Base-by-base conservation (phyloP, 495 filamentous ascomycete species). In the Tuber aestivum region DNA sequence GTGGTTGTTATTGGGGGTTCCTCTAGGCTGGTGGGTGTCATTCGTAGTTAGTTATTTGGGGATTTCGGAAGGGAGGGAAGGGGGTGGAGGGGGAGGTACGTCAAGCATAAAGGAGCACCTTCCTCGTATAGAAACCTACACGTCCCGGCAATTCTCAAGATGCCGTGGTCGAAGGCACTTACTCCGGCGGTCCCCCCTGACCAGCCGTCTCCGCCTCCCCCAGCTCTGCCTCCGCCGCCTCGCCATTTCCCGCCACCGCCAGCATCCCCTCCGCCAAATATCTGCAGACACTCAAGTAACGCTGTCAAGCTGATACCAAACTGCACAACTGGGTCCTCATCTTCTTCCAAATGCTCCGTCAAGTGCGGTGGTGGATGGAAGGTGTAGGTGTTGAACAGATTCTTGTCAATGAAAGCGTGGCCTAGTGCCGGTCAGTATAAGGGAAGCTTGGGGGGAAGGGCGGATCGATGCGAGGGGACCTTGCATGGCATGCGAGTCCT, bases 231-330 rank as follows among this genome's bases (percentile, higher is more conserved):
- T 65, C 75, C 75, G 23, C 72, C 61, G 41, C 38, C 41, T 16
- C 48, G 41, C 72, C 72, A 77, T 72, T 72, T 72, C 50, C 77
- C 68, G 16, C 71, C 56, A 32, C 50, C 56, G 35, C 65, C 42
- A n/a, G 88, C 82, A 78, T 97, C 93, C 69, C 90, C 90, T 75
- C 93, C 88, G 70, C 92, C 92, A 82, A 98, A 95, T 61, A 99
- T 97, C 80, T 97, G 94, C 41, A 99, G 87, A 14, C 94, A 97
- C 86, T 99, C 95, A 68, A 99, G 89, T 14, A 99, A 88, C 56
- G 95, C 92, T 1, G 92, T 87, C 56, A 99, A 87, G 18, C 93
- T 95, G 76, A 97, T 91, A 75, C 93, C 91, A 82, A 98, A 98
- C 56, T 82, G 86, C 16, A 77, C 56, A 38, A 84, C 84, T 72